Evolutionary conservation across 371 early-diverging fungal species (phyloP).

Genomic region (Batrachochytrium dendrobatidis): DNA sequence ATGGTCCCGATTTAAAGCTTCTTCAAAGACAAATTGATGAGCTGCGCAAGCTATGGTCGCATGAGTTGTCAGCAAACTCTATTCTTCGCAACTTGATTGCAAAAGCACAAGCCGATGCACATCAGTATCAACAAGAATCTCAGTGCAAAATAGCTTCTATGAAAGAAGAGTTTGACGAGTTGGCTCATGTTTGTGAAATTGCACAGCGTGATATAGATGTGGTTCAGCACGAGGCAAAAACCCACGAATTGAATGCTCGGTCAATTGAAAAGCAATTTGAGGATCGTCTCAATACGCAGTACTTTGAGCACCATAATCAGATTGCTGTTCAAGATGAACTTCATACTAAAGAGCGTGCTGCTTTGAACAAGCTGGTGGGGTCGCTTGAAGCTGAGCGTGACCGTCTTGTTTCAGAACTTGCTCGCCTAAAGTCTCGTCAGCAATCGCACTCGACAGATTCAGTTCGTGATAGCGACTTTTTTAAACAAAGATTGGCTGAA

Average conservation of each 20-base stretch:
- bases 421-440: conserved; percentile 14
- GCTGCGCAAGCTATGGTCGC: conserved; percentile 35
- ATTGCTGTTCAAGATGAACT: conserved; percentile 27
- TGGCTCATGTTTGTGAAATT: conserved; percentile 23
- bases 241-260: conserved; percentile 7
- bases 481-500: neutral
- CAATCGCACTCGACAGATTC: conserved; percentile 3
- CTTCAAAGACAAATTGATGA: conserved; percentile 33
- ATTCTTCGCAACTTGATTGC: conserved; percentile 30
- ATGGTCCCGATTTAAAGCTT: conserved; percentile 6
- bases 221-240: conserved; percentile 2
- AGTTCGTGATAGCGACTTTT: neutral
- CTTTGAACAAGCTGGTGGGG: conserved; percentile 25
- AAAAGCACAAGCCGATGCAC: conserved; percentile 30
- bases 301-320: conserved; percentile 33
- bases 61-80: conserved; percentile 30
- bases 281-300: conserved; percentile 20
- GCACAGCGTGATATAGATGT: conserved; percentile 13
- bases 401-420: conserved; percentile 21
- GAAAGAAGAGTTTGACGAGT: conserved; percentile 34
- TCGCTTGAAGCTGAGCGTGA: conserved; percentile 33
- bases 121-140: conserved; percentile 22
- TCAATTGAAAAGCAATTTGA: conserved; percentile 11
- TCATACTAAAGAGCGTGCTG: conserved; percentile 26
- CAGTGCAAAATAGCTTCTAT: conserved; percentile 15